Percentiles rank a stretch among this genome's conserved stretches.
phyloP scores from a whole-genome alignment of 352 stramenopile genomes.

The Globisporangium rhizosaccharum region DNA sequence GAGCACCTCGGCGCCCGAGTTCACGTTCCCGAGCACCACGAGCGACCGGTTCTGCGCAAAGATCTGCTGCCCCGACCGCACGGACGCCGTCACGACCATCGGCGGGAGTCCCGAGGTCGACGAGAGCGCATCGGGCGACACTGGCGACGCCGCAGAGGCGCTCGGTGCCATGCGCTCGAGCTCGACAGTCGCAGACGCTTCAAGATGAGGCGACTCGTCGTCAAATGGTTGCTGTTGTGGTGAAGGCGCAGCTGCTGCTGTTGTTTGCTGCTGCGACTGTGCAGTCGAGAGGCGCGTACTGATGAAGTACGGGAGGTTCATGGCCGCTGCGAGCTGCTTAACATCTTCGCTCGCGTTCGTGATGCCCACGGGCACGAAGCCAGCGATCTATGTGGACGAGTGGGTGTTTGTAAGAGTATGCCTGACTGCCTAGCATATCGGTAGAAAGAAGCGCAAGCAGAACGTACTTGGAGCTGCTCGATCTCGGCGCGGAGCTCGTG shows the following conservation, averaged over 20 bases:
- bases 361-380: conserved; percentile 68
- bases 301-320: conserved; percentile 76
- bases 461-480: conserved; percentile 46
- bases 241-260: neutral
- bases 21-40: conserved; percentile 82
- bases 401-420: neutral
- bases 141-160: neutral
- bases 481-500: conserved; percentile 66
- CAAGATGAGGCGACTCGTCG: neutral
- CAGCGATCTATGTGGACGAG: conserved; percentile 23
- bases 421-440: neutral
- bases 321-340: conserved; percentile 53
- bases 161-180: neutral
- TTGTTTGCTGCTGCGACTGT: conserved; percentile 18
- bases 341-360: conserved; percentile 85
- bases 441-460: neutral
- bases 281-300: conserved; percentile 29
- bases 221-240: neutral
- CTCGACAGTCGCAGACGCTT: neutral
- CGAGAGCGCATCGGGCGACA: neutral
- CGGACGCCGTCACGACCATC: conserved; percentile 64
- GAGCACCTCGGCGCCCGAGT: conserved; percentile 84
- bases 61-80: conserved; percentile 87
- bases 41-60: conserved; percentile 79
- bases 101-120: conserved; percentile 14